phyloP scores from a whole-genome alignment of 73 alveolate species.

The Blepharisma japonicum region DNA sequence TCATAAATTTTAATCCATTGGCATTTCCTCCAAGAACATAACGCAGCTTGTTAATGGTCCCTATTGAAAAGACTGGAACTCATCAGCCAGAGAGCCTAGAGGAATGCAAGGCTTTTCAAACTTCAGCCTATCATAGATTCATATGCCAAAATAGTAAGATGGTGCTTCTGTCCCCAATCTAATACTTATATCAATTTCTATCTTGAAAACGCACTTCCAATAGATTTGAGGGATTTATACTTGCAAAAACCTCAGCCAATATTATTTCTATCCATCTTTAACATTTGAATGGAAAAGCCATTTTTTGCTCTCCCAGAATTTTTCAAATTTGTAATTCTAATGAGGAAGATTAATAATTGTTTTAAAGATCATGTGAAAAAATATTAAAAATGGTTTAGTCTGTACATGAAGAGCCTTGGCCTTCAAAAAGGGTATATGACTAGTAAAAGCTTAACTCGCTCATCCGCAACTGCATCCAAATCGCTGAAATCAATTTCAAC shows the following conservation, averaged over 20 bases:
- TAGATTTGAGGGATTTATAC: too few relatives aligned
- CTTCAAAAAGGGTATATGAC: not conserved
- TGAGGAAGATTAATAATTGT: too few relatives aligned
- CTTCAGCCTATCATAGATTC: not conserved
- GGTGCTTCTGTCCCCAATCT: not conserved
- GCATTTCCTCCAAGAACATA: not conserved
- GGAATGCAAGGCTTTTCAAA: not conserved
- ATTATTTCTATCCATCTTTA: too few relatives aligned
- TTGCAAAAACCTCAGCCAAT: too few relatives aligned
- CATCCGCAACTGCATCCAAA: not conserved
- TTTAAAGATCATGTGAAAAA: too few relatives aligned
- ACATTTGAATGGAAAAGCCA: too few relatives aligned
- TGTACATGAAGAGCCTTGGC: too few relatives aligned
- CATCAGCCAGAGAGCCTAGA: not conserved
- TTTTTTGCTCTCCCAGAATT: too few relatives aligned
- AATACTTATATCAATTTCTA: not conserved
- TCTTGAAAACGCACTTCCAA: slow-evolving; percentile 5
- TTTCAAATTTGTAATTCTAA: too few relatives aligned
- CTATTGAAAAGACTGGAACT: not conserved
- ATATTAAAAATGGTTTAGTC: too few relatives aligned
- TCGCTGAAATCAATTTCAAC: not conserved
- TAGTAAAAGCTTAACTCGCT: not conserved
- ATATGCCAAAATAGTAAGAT: not conserved
- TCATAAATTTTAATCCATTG: not conserved
- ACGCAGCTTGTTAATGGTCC: not conserved